These are phyloP conservation scores for Aleurites moluccanus DNA, from an alignment of 441 rosid genomes.

Conservation along the genomic window DNA sequence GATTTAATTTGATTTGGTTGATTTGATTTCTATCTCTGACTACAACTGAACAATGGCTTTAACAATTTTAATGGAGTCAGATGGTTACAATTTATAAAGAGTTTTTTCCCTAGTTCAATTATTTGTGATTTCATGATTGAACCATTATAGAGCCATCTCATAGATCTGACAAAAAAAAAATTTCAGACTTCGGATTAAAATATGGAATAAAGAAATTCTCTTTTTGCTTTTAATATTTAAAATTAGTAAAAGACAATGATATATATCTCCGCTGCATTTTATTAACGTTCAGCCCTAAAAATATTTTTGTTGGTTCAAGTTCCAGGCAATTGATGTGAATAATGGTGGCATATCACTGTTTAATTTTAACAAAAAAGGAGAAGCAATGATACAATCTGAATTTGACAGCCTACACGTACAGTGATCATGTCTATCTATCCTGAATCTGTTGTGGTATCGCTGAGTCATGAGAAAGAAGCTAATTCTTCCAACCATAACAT, in stretches of 20 bases:
- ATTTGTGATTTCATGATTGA: constrained; percentile 2
- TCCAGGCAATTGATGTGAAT: constrained; percentile 55
- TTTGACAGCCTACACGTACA: constrained; percentile 61
- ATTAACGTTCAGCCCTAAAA: neutral
- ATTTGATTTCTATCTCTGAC: too few relatives aligned
- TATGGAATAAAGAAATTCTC: neutral
- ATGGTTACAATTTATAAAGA: neutral
- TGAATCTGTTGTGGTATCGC: constrained; percentile 20
- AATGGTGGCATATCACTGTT: constrained; percentile 59
- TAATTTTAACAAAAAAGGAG: constrained; percentile 47
- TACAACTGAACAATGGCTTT: neutral
- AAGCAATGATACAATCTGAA: constrained; percentile 67
- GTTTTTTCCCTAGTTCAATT: neutral
- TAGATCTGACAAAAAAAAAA: neutral
- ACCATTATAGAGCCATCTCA: neutral
- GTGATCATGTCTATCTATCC: constrained; percentile 41
- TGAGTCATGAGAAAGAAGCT: constrained; percentile 6
- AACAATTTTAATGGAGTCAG: neutral
- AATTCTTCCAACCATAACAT: constrained; percentile 10
- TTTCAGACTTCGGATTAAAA: neutral
- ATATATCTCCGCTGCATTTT: constrained; percentile 10
- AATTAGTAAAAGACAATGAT: neutral
- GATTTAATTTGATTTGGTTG: too few relatives aligned
- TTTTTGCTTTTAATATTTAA: neutral
- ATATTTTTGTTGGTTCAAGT: constrained; percentile 34